phyloP scores from a whole-genome alignment of 305 asterid genomes.

The Plantago coronopus region DNA sequence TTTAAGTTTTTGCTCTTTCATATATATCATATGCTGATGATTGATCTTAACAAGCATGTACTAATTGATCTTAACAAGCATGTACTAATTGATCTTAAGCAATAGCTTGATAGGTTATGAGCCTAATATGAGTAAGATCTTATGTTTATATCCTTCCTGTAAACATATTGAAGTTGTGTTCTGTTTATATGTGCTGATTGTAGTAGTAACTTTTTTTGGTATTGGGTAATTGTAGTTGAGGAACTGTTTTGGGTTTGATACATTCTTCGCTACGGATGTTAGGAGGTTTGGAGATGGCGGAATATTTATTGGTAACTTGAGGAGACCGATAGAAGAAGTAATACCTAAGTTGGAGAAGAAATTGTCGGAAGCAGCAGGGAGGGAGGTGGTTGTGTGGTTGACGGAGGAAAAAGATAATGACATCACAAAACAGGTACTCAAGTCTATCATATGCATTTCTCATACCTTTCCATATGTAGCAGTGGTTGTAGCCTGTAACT shows the following conservation, averaged over 20 bases:
- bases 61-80: no score
- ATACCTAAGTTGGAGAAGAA: slow-evolving; percentile 83
- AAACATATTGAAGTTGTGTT: not conserved
- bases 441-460: not conserved
- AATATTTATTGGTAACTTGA: slow-evolving; percentile 74
- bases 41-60: no score
- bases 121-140: no score
- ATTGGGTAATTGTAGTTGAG: slow-evolving; percentile 48
- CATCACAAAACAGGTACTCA: slow-evolving; percentile 68
- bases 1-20: no score
- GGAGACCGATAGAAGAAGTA: slow-evolving; percentile 77
- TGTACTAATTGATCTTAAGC: no score
- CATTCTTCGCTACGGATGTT: slow-evolving; percentile 79
- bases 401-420: slow-evolving; percentile 80
- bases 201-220: slow-evolving; percentile 1
- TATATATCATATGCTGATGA: no score
- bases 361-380: slow-evolving; percentile 78
- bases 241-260: slow-evolving; percentile 79
- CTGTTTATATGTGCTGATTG: no score
- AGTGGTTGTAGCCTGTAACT: not conserved
- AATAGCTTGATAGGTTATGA: no score
- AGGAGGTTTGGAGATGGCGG: slow-evolving; percentile 97
- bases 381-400: slow-evolving; percentile 84
- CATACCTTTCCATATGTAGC: not conserved
- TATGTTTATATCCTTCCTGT: no score